Percentiles rank a stretch among this genome's conserved stretches.
These are phyloP conservation scores for Rachicladosporium sp. DNA, from an alignment of 2,329 filamentous ascomycete genomes.

Conservation along the genomic window DNA sequence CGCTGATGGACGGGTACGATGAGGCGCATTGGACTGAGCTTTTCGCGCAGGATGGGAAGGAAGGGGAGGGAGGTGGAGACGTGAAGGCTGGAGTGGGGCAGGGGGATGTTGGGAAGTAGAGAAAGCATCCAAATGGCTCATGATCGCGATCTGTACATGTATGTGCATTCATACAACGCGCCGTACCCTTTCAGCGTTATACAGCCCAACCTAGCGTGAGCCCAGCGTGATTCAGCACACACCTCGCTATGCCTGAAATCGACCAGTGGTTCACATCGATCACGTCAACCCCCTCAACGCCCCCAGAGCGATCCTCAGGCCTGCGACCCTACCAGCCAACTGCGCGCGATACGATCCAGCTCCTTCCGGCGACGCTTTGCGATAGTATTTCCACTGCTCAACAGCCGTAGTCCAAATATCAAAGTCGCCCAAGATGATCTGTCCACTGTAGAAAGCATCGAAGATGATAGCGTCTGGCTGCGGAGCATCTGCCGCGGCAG, in stretches of 20 bases:
- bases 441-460: constrained; percentile 35
- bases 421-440: constrained; percentile 34
- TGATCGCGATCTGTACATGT: no score
- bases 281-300: no score
- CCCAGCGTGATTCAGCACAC: no score
- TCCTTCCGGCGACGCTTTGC: constrained; percentile 15
- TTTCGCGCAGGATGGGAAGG: constrained; percentile 12
- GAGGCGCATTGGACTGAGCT: constrained; percentile 31
- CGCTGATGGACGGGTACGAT: constrained; percentile 29
- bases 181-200: no score
- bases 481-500: constrained; percentile 3
- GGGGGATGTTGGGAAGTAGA: no score
- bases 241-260: no score
- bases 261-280: no score
- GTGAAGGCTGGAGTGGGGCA: no score
- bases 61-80: neutral
- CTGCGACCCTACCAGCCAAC: neutral
- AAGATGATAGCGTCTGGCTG: constrained; percentile 25
- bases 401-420: constrained; percentile 29
- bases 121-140: no score
- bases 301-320: no score
- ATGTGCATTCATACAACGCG: no score
- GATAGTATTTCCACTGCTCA: constrained; percentile 29
- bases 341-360: constrained; percentile 4
- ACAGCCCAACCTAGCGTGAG: no score